Base-by-base conservation (phyloP, 176 grass and related monocot species). In the Carex littledalei region DNA sequence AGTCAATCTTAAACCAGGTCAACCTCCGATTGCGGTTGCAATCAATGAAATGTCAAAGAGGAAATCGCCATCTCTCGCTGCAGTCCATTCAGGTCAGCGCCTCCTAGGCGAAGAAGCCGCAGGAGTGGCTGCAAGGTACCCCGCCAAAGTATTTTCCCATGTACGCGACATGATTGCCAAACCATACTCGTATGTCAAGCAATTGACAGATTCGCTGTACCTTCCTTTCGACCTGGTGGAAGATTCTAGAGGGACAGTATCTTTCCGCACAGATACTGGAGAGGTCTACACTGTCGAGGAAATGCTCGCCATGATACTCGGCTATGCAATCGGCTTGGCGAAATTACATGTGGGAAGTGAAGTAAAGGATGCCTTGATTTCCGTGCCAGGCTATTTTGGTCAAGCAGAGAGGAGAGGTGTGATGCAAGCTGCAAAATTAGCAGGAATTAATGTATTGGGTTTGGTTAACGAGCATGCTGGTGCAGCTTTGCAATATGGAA, bases 31-130 rank as follows among this genome's bases (percentile, higher is more conserved):
- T 69, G 63, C 87, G 1, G 82, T 99, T 65, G 93, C 97, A 81
- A 99, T 95, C 81, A 99, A 99, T 83, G 97, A 99, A 89, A 99
- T 99, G 97, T 99, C 97, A 50, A 99, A 99, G 90, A 91, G 97
- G 58, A 99, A 99, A 86, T 99, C 97, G 72, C 97, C 97, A 2
- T 89, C 91, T 45, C 93, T 99, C 18, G 90, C 88, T 55, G 93
- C 88, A 41, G 81, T 99, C 45, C 86, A 91, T 52, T 90, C 79
- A 34, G 93, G 93, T 8, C 83, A 95, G 84, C 91, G 97, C 61
- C 91, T 99, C 6, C 86, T 92, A 9, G 93, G 97, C 29, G 97
- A 99, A 90, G 97, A 99, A 87, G 97, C 97, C 1, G 88, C 91
- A 3, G 97, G 97, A 34, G 93, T 99, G 87, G 69, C 86, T 21